Evolutionary conservation across 2,329 filamentous ascomycete genomes (phyloP), one percentile per base, ranked within the genome.

Genomic region (Pseudopithomyces chartarum): DNA sequence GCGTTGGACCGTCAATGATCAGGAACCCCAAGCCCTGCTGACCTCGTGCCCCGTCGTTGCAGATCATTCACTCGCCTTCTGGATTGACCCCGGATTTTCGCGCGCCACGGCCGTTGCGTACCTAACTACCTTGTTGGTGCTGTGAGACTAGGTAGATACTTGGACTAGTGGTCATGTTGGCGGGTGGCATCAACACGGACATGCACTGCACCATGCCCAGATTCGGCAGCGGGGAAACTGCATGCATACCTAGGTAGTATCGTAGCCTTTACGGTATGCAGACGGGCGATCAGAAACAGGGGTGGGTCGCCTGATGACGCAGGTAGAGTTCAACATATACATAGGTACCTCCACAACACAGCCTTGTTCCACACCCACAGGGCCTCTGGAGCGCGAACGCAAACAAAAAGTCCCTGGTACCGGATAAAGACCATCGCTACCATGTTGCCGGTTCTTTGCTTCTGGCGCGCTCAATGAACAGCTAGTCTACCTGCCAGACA

Each of bases 21-120:
- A 40, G 38, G 38, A 17, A 46, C 39, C 32, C 46, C 23, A 53
- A 40, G 51, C 42, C 42, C 42, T 12, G 39, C 39, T 46, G 51
- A 33, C 42, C 51, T 17, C 33, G 32, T 39, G 51, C 19, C 7
- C 33, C 15, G 7, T n/a, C 19, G 12, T 34, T 13, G 19, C n/a
- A n/a, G 51, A 44, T 53, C 23, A 46, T 39, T 29, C 40, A 17
- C 13, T 8, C 26, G 2, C n/a, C n/a, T 26, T 4, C 19, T 45
- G 26, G 50, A 6, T 33, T 38, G 6, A 26, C 49, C 49, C 49
- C 50, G 32, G 50, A 53, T 44, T 38, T 15, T 44, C 19, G 38
- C 33, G 49, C 23, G 19, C 29, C 40, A 34, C 49, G 10, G 34
- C 49, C 34, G 20, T 49, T 50, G 19, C 19, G 17, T 17, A 29